phyloP scores from a whole-genome alignment of 257 asterid species.

The Solanum tarijense region DNA sequence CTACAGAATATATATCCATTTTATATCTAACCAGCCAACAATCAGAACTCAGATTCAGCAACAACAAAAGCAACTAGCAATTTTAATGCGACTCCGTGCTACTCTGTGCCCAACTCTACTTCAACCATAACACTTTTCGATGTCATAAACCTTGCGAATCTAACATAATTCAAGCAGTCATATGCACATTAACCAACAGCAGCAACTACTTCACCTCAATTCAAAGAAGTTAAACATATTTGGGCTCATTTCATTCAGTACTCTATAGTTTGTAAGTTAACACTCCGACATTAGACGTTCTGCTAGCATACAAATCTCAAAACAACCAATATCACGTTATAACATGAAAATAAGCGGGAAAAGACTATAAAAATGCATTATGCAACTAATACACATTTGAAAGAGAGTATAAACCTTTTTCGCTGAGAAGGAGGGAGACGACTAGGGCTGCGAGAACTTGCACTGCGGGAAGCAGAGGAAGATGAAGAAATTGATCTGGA shows the following conservation, averaged over 20 bases:
- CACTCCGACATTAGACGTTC: neutral
- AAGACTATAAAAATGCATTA: neutral
- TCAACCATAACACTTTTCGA: neutral
- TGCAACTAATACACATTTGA: neutral
- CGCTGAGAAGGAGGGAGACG: conserved; percentile 10
- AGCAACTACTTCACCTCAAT: neutral
- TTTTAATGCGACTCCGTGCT: neutral
- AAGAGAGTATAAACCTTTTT: conserved; percentile 13
- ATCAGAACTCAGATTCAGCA: neutral
- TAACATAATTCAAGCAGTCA: neutral
- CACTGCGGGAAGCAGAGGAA: conserved; percentile 26
- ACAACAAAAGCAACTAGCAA: neutral
- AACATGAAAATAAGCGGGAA: neutral
- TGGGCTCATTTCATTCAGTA: neutral
- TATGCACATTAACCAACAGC: neutral
- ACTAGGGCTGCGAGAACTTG: conserved; percentile 28
- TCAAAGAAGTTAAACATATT: neutral
- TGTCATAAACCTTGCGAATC: neutral
- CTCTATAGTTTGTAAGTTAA: neutral
- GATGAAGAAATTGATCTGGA: conserved; percentile 30
- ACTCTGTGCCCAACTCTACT: neutral
- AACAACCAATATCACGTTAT: neutral
- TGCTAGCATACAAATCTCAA: neutral
- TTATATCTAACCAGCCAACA: neutral
- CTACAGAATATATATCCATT: neutral